phyloP scores from a whole-genome alignment of 805 yeast species.

The Yarrowia phangngaensis region DNA sequence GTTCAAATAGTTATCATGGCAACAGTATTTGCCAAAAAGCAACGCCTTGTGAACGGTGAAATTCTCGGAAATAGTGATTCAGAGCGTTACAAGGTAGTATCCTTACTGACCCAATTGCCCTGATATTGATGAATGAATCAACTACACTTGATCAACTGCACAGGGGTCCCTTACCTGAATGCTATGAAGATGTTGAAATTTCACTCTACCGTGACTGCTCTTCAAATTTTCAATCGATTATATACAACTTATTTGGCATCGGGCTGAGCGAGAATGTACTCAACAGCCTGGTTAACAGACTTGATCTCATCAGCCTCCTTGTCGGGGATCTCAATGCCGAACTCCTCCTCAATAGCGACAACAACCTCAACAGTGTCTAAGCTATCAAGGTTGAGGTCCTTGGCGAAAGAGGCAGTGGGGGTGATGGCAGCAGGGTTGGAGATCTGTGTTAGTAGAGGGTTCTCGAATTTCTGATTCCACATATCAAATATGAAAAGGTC shows the following conservation, averaged over 20 bases:
- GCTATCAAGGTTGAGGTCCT: slow-evolving; percentile 77
- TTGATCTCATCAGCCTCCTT: slow-evolving; percentile 83
- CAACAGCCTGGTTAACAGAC: slow-evolving; percentile 83
- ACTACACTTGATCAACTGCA: too few species aligned
- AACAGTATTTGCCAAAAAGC: too few species aligned
- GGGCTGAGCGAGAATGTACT: slow-evolving; percentile 58
- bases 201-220: slow-evolving; percentile 1
- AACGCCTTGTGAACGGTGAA: too few species aligned
- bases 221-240: neutral
- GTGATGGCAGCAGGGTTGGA: slow-evolving; percentile 37
- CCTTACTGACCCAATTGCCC: too few species aligned
- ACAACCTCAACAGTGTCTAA: slow-evolving; percentile 89
- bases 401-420: slow-evolving; percentile 41
- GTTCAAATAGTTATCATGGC: too few species aligned
- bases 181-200: slow-evolving; percentile 3
- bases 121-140: too few species aligned
- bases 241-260: slow-evolving; percentile 35
- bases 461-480: too few species aligned
- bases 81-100: too few species aligned
- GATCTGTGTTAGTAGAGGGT: slow-evolving; percentile 21
- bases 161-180: too few species aligned
- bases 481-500: too few species aligned
- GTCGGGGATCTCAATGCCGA: slow-evolving; percentile 55
- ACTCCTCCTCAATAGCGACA: slow-evolving; percentile 89
- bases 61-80: too few species aligned